Evolutionary conservation across 805 yeast species (phyloP).

Genomic region (Priceomyces carsonii): DNA sequence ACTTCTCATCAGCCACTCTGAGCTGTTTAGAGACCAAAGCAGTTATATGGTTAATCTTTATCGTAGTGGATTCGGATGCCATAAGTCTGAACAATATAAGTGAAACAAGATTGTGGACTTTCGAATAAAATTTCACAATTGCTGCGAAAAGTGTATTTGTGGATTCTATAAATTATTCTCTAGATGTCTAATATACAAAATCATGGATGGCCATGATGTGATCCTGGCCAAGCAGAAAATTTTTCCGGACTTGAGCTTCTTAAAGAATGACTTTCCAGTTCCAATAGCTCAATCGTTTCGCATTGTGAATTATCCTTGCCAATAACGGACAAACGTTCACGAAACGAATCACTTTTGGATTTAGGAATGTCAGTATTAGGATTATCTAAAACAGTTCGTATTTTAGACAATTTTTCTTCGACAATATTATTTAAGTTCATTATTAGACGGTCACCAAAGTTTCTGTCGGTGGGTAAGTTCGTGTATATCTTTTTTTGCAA

Average conservation of each 20-base stretch:
- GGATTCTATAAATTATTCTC: conserved; percentile 1
- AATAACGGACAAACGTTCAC: conserved; percentile 14
- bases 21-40: conserved; percentile 7
- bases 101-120: neutral
- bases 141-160: conserved; percentile 3
- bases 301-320: conserved; percentile 13
- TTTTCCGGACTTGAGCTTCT: conserved; percentile 34
- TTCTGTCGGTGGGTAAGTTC: conserved; percentile 54
- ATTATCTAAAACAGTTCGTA: conserved; percentile 19
- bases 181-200: neutral
- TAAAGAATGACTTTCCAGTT: conserved; percentile 20
- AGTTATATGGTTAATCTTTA: conserved; percentile 7
- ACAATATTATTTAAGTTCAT: conserved; percentile 31
- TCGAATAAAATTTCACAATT: neutral
- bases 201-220: conserved; percentile 64
- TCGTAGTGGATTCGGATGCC: neutral
- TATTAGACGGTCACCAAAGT: conserved; percentile 48
- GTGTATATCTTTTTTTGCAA: conserved; percentile 42
- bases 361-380: conserved; percentile 19
- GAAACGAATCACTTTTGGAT: conserved; percentile 13
- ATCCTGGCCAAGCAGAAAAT: conserved; percentile 65
- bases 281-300: conserved; percentile 13
- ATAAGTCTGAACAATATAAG: neutral
- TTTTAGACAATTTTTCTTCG: conserved; percentile 23
- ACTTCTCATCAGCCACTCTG: conserved; percentile 10